Conservation (phyloP, 345 rosid species). For the Heritiera littoralis region DNA sequence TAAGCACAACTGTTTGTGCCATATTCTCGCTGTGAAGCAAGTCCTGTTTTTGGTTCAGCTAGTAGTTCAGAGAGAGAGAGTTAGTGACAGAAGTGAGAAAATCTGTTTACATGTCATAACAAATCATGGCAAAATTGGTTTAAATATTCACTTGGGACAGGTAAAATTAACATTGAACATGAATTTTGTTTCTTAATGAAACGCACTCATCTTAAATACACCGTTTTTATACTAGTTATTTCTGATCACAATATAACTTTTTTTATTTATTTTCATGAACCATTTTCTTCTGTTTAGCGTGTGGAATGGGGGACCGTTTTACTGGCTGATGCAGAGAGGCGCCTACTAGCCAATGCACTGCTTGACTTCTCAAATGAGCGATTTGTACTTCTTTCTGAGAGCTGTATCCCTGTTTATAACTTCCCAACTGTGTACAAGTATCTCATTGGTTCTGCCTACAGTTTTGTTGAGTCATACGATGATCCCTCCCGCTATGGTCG, state of each 20-base stretch:
- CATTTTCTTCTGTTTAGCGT: slow-evolving; percentile 38
- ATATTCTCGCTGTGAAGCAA: neutral
- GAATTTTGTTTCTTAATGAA: neutral
- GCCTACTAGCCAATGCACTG: slow-evolving; percentile 85
- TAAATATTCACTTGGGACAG: neutral
- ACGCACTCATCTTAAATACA: neutral
- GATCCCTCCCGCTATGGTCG: slow-evolving; percentile 89
- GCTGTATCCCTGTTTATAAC: slow-evolving; percentile 89
- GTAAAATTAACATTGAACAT: neutral
- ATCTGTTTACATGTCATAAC: neutral
- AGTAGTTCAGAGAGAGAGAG: slow-evolving; percentile 3
- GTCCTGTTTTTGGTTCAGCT: neutral
- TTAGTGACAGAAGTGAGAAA: neutral
- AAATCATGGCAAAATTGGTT: slow-evolving; percentile 6
- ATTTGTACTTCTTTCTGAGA: slow-evolving; percentile 88
- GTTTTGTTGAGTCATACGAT: slow-evolving; percentile 89
- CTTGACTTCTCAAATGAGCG: slow-evolving; percentile 87
- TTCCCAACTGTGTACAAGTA: slow-evolving; percentile 78
- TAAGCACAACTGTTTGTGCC: neutral
- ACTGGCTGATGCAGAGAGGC: slow-evolving; percentile 82
- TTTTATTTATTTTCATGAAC: slow-evolving; percentile 11
- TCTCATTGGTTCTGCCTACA: slow-evolving; percentile 61
- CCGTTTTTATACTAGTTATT: neutral
- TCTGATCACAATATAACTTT: neutral
- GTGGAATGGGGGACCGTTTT: slow-evolving; percentile 81